Evolutionary conservation across 2,329 filamentous ascomycete species (phyloP).

Genomic region (Penicillium rolfsii): DNA sequence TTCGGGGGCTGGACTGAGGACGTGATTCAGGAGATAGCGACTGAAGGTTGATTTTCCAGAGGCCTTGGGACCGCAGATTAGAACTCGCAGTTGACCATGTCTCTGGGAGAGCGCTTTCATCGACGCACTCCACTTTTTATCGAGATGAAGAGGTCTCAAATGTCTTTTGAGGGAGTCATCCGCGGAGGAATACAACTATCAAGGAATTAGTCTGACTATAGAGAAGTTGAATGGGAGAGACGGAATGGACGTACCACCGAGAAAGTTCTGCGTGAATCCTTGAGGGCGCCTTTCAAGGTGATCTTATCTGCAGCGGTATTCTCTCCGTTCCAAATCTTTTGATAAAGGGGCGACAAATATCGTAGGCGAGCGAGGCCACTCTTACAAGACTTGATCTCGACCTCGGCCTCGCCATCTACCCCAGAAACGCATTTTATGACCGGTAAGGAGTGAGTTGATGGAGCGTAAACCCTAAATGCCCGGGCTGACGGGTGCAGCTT

Average conservation of each 20-base stretch:
- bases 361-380: conserved; percentile 51
- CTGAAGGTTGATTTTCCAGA: conserved; percentile 65
- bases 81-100: conserved; percentile 44
- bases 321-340: conserved; percentile 55
- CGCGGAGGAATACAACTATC: conserved; percentile 47
- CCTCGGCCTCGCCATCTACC: conserved; percentile 48
- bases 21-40: conserved; percentile 59
- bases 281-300: conserved; percentile 33
- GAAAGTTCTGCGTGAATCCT: conserved; percentile 41
- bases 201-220: conserved; percentile 20
- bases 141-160: conserved; percentile 47
- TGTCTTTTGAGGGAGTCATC: conserved; percentile 49
- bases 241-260: conserved; percentile 41
- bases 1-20: conserved; percentile 49
- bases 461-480: conserved; percentile 56
- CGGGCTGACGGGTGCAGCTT: conserved; percentile 53
- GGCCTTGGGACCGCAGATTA: conserved; percentile 59
- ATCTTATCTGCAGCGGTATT: conserved; percentile 39
- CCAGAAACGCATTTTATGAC: conserved; percentile 53
- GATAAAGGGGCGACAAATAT: conserved; percentile 56
- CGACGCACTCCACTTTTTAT: conserved; percentile 49
- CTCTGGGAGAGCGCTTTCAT: conserved; percentile 50
- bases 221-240: background rate
- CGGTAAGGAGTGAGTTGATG: conserved; percentile 60
- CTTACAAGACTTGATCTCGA: conserved; percentile 54